Evolutionary conservation across 2,329 filamentous ascomycete species (phyloP).

Genomic region (Graphiopsis chlorocephala): DNA sequence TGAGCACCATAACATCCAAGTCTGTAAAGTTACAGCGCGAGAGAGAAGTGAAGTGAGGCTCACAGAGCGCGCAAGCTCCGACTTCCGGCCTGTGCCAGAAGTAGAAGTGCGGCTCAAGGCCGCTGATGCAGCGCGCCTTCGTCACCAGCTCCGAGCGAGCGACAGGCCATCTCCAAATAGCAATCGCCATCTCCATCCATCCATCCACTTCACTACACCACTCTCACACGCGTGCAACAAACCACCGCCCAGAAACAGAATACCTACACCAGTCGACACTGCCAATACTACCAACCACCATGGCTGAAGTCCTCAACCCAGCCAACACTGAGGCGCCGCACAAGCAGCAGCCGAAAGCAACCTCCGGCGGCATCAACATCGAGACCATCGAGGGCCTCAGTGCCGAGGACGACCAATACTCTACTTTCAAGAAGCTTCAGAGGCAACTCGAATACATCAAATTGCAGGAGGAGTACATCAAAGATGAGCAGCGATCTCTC

Average conservation of each 20-base stretch:
- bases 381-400: conserved; percentile 70
- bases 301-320: conserved; percentile 85
- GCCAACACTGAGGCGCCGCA: conserved; percentile 70
- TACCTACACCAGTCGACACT: background rate
- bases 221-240: background rate
- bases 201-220: background rate
- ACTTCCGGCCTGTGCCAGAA: conserved; percentile 1
- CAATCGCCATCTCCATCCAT: conserved; percentile 8
- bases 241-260: background rate
- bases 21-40: background rate
- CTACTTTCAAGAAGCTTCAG: conserved; percentile 92
- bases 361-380: conserved; percentile 79
- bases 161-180: background rate
- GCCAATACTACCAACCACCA: conserved; percentile 38
- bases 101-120: conserved; percentile 2
- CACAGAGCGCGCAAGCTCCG: background rate
- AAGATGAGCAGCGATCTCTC: conserved; percentile 97
- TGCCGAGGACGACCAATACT: conserved; percentile 87
- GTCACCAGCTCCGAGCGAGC: conserved; percentile 4
- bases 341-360: conserved; percentile 73
- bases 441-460: conserved; percentile 95
- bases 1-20: too few relatives aligned
- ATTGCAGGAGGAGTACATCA: conserved; percentile 99
- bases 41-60: background rate
- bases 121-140: conserved; percentile 6